Evolutionary conservation across 192 early-diverging fungal species (phyloP), one percentile per base, ranked within the genome.

Genomic region (Linnemannia hyalina): DNA sequence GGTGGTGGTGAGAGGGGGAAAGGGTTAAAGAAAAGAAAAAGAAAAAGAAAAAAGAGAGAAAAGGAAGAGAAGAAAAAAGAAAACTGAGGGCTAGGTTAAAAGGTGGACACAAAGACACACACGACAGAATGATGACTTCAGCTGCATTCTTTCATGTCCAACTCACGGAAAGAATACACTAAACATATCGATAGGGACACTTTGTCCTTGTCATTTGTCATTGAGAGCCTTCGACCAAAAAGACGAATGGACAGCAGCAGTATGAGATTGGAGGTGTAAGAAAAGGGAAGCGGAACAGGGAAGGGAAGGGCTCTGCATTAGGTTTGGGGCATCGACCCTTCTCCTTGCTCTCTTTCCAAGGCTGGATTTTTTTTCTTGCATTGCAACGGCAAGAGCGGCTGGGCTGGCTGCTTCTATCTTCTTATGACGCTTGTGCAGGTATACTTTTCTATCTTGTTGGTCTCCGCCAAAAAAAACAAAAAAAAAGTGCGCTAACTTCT

Each of bases 51-150:
- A 52, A 42, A 40, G 47, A 41, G 36, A 46, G 16, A 23, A 65
- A 52, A 42, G 47, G 6, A 38, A 26, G 23, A 40, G 40, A 71
- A 71, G 15, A 42, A 42, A 42, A 38, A 42, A 23, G 11, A 20
- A 32, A 32, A 15, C 10, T 11, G 9, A 29, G n/a, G 55, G n/a
- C 55, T 23, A 57, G 55, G n/a, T 26, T 57, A 0, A 65, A 65
- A 22, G 49, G 49, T 52, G 49, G 49, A 20, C 49, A 52, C 49
- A 26, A 65, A 65, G n/a, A 32, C 60, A 65, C 60, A 65, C 60
- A 65, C 60, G 60, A 65, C 60, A 65, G 13, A 29, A 65, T 32
- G 60, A 65, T 65, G 60, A 65, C 60, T 65, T 65, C 60, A 65
- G 60, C 60, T 29, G 60, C 1, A 15, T 29, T 46, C 13, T 11